Base-by-base conservation (phyloP, 495 filamentous ascomycete genomes). In the Neurospora tetraspora region DNA sequence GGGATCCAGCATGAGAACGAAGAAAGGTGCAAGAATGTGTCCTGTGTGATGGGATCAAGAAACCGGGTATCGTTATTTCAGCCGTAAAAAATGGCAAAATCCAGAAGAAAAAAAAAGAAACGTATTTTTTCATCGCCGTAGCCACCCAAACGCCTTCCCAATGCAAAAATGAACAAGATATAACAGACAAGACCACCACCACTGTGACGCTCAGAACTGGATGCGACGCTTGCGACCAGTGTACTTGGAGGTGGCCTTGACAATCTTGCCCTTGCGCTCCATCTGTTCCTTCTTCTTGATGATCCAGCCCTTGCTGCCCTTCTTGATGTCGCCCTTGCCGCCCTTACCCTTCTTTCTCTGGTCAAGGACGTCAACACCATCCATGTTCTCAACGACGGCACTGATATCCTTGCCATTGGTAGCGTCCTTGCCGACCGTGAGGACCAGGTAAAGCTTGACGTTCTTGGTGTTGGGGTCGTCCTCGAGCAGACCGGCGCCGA, bases 391-490 rank as follows among this genome's bases (percentile, higher is more conserved):
- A 20, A 97, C 92, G 36, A 96, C 91, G 38, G 92, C 90, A 0
- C 93, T 94, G 76, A 98, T 96, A 80, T 97, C 95, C 69, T 84
- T 85, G 59, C 85, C 83, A 36, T 87, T 86, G 39, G 91, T 78
- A n/a, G 90, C 90, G 34, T 89, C 91, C 16, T 92, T 92, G 39
- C 96, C 96, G 34, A 96, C 96, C 18, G 93, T 97, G 70, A 98
- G 82, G 6, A 98, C 94, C n/a, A 99, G 82, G 80, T 98, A 99
- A 18, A 95, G 78, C 85, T 99, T 99, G 75, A 87, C 87, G 76
- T 93, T 97, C 86, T 99, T 99, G 31, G 96, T 98, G 40, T 92
- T 95, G 0, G 91, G 92, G 76, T 97, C 95, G 85, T 99, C 96
- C 81, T 97, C 96, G 70, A 99, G 82, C 39, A 99, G 85, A 82